phyloP scores from a whole-genome alignment of 208 protist species.

The Trypanosoma melophagium region DNA sequence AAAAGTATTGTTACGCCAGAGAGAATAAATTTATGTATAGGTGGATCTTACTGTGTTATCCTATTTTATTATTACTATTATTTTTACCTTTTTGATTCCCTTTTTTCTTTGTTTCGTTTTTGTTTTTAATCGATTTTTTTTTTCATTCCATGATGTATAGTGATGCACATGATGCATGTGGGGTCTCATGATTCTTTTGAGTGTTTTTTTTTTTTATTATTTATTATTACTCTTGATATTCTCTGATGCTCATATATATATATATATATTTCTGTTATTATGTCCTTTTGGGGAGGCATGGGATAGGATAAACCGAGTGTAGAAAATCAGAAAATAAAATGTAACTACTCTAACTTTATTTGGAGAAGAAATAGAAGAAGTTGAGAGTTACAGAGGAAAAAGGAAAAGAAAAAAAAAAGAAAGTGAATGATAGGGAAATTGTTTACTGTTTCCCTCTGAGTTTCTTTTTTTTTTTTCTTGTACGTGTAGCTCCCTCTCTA shows the following conservation, averaged over 20 bases:
- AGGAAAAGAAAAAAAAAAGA: not conserved
- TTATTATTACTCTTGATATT: too few species aligned
- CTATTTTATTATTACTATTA: constrained; percentile 18
- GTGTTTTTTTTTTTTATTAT: not conserved
- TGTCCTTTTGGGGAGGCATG: not conserved
- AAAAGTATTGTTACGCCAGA: not conserved
- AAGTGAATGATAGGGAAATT: not conserved
- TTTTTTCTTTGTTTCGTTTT: not conserved
- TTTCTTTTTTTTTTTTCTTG: constrained; percentile 4
- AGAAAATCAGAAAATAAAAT: not conserved
- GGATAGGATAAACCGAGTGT: too few species aligned
- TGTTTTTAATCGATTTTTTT: not conserved
- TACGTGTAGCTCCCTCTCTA: not conserved
- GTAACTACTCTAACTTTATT: too few species aligned
- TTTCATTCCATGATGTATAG: not conserved
- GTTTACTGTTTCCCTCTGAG: too few species aligned
- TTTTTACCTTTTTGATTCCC: not conserved
- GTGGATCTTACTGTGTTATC: not conserved
- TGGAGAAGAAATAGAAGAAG: too few species aligned
- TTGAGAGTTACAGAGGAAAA: too few species aligned
- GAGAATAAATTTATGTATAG: constrained; percentile 13
- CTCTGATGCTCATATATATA: not conserved
- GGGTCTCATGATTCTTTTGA: not conserved
- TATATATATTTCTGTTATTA: not conserved
- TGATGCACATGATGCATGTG: not conserved